Percentiles rank a stretch among this genome's conserved stretches.
Conservation (phyloP, 2,329 filamentous ascomycete species). For the Sarocladium oryzae region DNA sequence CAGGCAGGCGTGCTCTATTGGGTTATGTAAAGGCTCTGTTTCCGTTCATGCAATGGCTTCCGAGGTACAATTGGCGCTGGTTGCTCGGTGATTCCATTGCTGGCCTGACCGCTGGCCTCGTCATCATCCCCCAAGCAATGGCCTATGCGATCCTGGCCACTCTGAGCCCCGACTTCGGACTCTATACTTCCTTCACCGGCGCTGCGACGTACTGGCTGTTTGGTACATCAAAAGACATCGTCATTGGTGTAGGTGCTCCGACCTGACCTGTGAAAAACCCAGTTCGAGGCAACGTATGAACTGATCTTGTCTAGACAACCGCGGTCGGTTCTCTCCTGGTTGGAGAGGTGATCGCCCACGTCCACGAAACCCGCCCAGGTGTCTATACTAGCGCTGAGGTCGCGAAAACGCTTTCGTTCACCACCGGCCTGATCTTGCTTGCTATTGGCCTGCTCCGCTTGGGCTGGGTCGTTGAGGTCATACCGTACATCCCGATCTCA, state of each 20-base stretch:
- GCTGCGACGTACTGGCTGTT: slow-evolving; percentile 78
- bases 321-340: slow-evolving; percentile 45
- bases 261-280: not conserved
- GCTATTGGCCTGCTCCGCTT: slow-evolving; percentile 39
- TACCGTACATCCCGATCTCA: slow-evolving; percentile 42
- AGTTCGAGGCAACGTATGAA: no score
- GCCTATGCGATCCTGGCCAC: slow-evolving; percentile 69
- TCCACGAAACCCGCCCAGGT: slow-evolving; percentile 27
- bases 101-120: slow-evolving; percentile 47
- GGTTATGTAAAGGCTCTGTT: not conserved
- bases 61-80: no score
- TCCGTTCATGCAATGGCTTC: no score
- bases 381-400: slow-evolving; percentile 31
- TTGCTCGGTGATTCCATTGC: slow-evolving; percentile 21
- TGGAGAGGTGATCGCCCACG: slow-evolving; percentile 36
- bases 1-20: no score
- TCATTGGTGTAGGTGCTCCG: slow-evolving; percentile 58
- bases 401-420: slow-evolving; percentile 36
- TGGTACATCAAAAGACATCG: slow-evolving; percentile 79
- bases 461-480: slow-evolving; percentile 46
- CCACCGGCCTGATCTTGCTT: slow-evolving; percentile 37
- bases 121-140: slow-evolving; percentile 75
- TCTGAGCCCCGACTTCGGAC: slow-evolving; percentile 61
- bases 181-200: slow-evolving; percentile 80
- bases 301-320: no score